These are phyloP conservation scores for Ophiostoma quercus DNA, from an alignment of 2,329 filamentous ascomycete species.

Conservation along the genomic window DNA sequence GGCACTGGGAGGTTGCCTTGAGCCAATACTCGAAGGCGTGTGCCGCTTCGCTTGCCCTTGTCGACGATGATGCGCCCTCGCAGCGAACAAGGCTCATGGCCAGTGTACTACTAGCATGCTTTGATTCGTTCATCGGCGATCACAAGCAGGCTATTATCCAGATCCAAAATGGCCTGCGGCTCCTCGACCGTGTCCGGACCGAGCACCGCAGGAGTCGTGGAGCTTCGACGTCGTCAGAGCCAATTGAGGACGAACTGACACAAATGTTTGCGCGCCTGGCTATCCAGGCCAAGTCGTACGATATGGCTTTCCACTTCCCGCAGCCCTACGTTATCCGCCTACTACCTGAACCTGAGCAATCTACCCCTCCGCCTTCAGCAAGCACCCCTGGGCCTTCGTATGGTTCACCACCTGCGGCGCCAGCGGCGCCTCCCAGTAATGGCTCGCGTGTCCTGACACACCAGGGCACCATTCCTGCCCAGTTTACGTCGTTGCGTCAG, in stretches of 20 bases:
- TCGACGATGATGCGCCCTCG: slow-evolving; percentile 38
- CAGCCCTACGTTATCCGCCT: slow-evolving; percentile 55
- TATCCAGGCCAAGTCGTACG: slow-evolving; percentile 62
- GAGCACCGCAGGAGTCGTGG: slow-evolving; percentile 36
- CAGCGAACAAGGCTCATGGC: slow-evolving; percentile 55
- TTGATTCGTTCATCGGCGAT: slow-evolving; percentile 62
- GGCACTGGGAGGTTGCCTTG: slow-evolving; percentile 57
- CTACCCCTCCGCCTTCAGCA: slow-evolving; percentile 18
- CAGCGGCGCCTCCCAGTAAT: slow-evolving; percentile 36
- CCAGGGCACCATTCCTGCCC: slow-evolving; percentile 39
- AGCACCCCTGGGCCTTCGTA: neutral
- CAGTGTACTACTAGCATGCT: slow-evolving; percentile 61
- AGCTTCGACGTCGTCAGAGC: slow-evolving; percentile 33
- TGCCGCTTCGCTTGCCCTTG: slow-evolving; percentile 44
- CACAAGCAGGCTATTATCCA: slow-evolving; percentile 57
- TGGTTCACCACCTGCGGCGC: slow-evolving; percentile 26
- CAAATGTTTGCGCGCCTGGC: slow-evolving; percentile 60
- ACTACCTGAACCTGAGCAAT: slow-evolving; percentile 34
- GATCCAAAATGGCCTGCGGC: slow-evolving; percentile 53
- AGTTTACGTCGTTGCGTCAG: slow-evolving; percentile 48
- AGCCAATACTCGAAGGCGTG: slow-evolving; percentile 55
- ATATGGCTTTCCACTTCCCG: slow-evolving; percentile 63
- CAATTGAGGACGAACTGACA: slow-evolving; percentile 54
- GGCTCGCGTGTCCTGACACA: slow-evolving; percentile 40
- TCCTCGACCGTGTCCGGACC: slow-evolving; percentile 50